phyloP scores from a whole-genome alignment of 495 filamentous ascomycete genomes.

The Penicillium waksmanii region DNA sequence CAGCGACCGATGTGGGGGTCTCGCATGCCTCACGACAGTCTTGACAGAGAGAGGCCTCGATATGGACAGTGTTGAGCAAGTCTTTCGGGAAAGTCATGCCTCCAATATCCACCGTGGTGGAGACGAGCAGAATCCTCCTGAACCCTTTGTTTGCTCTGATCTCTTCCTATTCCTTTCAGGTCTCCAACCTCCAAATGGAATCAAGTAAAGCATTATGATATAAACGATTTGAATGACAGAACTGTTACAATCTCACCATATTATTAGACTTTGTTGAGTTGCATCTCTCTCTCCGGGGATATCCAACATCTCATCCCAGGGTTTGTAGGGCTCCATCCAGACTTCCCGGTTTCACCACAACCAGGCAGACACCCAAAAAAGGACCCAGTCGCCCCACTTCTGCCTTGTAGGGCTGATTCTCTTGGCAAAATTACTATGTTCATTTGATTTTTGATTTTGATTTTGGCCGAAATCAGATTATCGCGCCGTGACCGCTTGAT shows the following conservation, averaged over 20 bases:
- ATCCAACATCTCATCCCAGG: not conserved
- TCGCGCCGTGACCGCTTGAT: not conserved
- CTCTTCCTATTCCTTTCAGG: too few species aligned
- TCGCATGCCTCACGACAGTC: not conserved
- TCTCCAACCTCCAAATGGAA: too few species aligned
- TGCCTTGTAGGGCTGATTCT: slow-evolving; percentile 19
- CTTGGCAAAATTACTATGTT: not conserved
- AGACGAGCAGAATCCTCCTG: not conserved
- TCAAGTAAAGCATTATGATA: not conserved
- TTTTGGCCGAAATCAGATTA: not conserved
- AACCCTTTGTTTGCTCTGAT: not conserved
- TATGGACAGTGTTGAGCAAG: not conserved
- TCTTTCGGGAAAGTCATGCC: not conserved
- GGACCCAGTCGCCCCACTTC: slow-evolving; percentile 9
- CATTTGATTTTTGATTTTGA: not conserved
- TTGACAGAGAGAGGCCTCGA: slow-evolving; percentile 3
- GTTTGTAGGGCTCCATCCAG: not conserved
- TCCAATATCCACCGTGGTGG: not conserved
- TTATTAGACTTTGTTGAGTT: slow-evolving; percentile 1
- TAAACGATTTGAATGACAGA: not conserved
- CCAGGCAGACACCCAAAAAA: slow-evolving; percentile 17
- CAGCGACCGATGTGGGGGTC: not conserved
- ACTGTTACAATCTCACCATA: not conserved
- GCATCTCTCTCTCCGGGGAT: not conserved
- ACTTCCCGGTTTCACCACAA: not conserved